Conservation (phyloP, 495 filamentous ascomycete species). For the Penicillium paradoxum region DNA sequence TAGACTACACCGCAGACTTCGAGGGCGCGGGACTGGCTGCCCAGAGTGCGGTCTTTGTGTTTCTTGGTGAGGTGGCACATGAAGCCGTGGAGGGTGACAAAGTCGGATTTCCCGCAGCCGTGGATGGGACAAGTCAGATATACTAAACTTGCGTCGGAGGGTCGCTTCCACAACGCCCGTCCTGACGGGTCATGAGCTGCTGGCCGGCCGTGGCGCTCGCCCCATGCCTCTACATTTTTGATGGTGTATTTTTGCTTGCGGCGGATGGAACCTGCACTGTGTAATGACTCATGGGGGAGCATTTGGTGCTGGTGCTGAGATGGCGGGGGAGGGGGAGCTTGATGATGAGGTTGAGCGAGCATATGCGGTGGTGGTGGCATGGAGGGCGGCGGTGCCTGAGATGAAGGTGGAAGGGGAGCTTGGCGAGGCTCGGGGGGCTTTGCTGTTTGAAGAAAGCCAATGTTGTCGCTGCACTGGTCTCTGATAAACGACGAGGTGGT, state of each 20-base stretch:
- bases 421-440: conserved; percentile 44
- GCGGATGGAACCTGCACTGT: conserved; percentile 31
- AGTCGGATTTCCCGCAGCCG: conserved; percentile 44
- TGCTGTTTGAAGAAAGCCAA: conserved; percentile 49
- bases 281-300: conserved; percentile 28
- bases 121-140: conserved; percentile 44
- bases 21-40: conserved; percentile 43
- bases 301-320: conserved; percentile 22
- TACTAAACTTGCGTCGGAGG: conserved; percentile 43
- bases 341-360: conserved; percentile 21
- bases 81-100: conserved; percentile 45
- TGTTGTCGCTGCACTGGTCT: conserved; percentile 48
- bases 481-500: conserved; percentile 41
- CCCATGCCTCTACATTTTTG: conserved; percentile 49
- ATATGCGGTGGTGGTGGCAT: conserved; percentile 23
- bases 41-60: conserved; percentile 45
- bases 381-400: conserved; percentile 21
- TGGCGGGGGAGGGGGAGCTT: conserved; percentile 12
- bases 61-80: conserved; percentile 50
- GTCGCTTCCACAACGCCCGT: conserved; percentile 43
- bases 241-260: conserved; percentile 50
- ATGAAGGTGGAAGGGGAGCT: conserved; percentile 29
- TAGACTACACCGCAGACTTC: conserved; percentile 44
- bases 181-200: conserved; percentile 44
- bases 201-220: conserved; percentile 44